Conservation (phyloP, 2,329 filamentous ascomycete genomes). For the Neocatenulostroma microsporum region DNA sequence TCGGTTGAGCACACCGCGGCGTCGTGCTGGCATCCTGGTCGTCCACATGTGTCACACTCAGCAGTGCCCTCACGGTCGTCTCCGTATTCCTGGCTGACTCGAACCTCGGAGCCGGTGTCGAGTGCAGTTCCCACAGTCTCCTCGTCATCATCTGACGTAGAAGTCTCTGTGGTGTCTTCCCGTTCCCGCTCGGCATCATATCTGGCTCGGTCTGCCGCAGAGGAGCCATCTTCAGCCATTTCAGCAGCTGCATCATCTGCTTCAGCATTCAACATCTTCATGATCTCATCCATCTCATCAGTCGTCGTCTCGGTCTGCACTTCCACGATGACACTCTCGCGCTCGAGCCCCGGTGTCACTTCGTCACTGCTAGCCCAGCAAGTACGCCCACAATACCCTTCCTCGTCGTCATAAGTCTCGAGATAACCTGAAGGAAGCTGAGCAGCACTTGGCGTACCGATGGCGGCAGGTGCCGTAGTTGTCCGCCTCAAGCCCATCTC, state of each 20-base stretch:
- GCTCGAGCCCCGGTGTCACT: neutral
- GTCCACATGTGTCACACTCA: too few relatives aligned
- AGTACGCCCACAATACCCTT: neutral
- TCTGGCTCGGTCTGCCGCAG: too few relatives aligned
- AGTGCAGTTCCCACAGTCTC: neutral
- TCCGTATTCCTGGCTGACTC: neutral
- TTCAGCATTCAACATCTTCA: neutral
- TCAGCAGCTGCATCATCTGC: neutral
- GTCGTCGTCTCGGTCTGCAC: neutral
- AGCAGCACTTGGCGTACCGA: too few relatives aligned
- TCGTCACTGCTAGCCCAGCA: neutral
- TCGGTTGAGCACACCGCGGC: too few relatives aligned
- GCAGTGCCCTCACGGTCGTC: too few relatives aligned
- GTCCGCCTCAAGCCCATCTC: conserved; percentile 6
- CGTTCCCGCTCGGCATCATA: neutral
- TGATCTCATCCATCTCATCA: conserved; percentile 1
- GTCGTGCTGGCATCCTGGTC: too few relatives aligned
- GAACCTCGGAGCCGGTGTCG: too few relatives aligned
- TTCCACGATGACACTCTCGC: neutral
- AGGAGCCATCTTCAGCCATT: too few relatives aligned
- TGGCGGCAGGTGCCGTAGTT: conserved; percentile 6
- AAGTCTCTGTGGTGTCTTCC: neutral
- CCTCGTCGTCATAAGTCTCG: neutral
- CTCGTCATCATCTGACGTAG: neutral
- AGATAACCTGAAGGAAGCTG: neutral